Percentiles rank a stretch among this genome's conserved stretches.
Evolutionary conservation across 139 green algal genomes (phyloP).

Genomic region (Eudorina sp.): DNA sequence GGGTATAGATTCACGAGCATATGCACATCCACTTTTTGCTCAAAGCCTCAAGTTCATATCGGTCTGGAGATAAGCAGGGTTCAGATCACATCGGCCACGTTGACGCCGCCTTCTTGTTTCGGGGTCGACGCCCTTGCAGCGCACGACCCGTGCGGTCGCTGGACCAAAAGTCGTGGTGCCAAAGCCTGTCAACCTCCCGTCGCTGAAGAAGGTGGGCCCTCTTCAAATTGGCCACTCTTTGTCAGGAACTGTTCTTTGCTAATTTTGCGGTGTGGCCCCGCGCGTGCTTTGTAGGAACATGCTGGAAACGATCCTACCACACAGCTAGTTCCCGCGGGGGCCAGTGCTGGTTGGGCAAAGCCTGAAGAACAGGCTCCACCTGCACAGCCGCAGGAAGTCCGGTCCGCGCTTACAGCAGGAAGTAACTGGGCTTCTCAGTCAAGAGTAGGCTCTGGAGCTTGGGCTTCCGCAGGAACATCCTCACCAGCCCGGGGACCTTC

Average conservation of each 20-base stretch:
- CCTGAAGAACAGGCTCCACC: constrained; percentile 59
- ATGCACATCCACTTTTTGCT: too few relatives aligned
- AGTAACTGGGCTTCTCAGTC: constrained; percentile 74
- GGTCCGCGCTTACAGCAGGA: constrained; percentile 57
- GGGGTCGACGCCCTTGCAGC: constrained; percentile 12
- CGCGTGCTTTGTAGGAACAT: constrained; percentile 73
- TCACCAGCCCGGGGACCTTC: constrained; percentile 16
- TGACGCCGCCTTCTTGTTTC: constrained; percentile 9
- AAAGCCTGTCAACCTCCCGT: constrained; percentile 87
- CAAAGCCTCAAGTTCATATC: too few relatives aligned
- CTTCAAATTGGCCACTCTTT: neutral
- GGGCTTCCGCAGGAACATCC: constrained; percentile 15
- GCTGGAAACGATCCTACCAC: constrained; percentile 81
- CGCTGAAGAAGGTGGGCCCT: constrained; percentile 79
- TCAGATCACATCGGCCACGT: constrained; percentile 33
- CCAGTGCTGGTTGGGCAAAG: constrained; percentile 69
- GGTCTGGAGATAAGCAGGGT: too few relatives aligned
- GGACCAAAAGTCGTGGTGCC: constrained; percentile 82
- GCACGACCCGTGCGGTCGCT: constrained; percentile 58
- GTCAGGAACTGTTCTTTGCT: neutral
- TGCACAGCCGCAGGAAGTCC: constrained; percentile 45
- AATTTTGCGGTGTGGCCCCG: neutral
- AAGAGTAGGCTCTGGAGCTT: constrained; percentile 26
- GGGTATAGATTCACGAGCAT: too few relatives aligned
- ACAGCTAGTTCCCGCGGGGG: constrained; percentile 75